phyloP scores from a whole-genome alignment of 441 rosid genomes.

The Brassica balearica region DNA sequence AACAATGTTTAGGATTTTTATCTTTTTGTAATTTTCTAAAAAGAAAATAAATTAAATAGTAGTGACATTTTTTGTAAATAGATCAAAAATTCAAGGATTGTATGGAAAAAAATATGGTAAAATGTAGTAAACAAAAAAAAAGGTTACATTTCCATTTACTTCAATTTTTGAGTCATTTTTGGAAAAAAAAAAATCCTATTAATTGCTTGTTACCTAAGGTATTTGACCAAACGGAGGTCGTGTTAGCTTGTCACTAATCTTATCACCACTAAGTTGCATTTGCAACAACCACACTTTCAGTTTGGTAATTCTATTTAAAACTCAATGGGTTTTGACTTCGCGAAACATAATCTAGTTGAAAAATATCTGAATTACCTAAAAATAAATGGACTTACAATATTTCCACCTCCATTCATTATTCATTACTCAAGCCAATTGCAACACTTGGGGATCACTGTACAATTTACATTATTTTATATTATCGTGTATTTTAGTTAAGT shows the following conservation, averaged over 20 bases:
- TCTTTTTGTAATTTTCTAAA: no score
- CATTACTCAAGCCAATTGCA: slow-evolving; percentile 24
- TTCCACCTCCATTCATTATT: slow-evolving; percentile 19
- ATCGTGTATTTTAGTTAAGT: slow-evolving; percentile 1
- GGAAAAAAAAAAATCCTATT: neutral
- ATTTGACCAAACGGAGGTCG: slow-evolving; percentile 31
- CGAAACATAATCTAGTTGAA: slow-evolving; percentile 4
- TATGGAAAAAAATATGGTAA: neutral
- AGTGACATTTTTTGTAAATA: no score
- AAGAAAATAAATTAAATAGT: no score
- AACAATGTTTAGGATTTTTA: no score
- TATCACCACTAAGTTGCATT: slow-evolving; percentile 37
- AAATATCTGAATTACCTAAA: slow-evolving; percentile 1
- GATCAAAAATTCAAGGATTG: no score
- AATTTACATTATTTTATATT: slow-evolving; percentile 3
- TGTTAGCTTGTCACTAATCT: slow-evolving; percentile 35
- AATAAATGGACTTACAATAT: slow-evolving; percentile 1
- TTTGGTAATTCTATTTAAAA: neutral
- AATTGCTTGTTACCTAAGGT: neutral
- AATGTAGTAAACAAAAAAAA: neutral
- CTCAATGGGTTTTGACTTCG: slow-evolving; percentile 19
- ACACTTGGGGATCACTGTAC: slow-evolving; percentile 25
- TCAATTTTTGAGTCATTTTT: neutral
- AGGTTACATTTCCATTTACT: neutral
- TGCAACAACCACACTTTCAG: slow-evolving; percentile 37